Base-by-base conservation (phyloP, 2,329 filamentous ascomycete genomes). In the Escovopsis sp. region DNA sequence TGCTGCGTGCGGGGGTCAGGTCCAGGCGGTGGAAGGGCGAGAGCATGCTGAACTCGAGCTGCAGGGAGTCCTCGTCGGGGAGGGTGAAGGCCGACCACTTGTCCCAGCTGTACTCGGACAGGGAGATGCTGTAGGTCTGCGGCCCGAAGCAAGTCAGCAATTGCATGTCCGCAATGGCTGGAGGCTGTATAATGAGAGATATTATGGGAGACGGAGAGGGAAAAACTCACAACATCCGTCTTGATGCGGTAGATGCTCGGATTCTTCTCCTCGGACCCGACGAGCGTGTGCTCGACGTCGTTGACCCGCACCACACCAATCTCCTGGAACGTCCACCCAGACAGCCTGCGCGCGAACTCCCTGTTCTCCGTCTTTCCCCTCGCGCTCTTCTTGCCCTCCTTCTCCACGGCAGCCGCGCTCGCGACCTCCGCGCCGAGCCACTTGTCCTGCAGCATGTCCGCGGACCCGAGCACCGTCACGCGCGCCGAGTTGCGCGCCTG, bases 21-120 rank as follows among this genome's bases (percentile, higher is more conserved):
- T 76, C 67, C 25, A 96, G 70, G 29, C 90, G 87, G 63, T 94
- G 80, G 74, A 94, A 96, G 38, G 90, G 88, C 2, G 88, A 94
- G 32, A 98, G 79, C 90, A 96, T 98, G 63, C 78, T 87, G 67
- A 96, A 94, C 60, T 98, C 90, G 42, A 98, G 82, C 60, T 98
- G 90, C 25, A 98, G 54, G 19, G 66, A 68, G 54, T 98, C 90
- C 42, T 61, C 66, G 8, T 67, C 52, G 16, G 84, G 76, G 15
- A 81, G 65, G 28, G 64, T 65, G 61, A 86, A 94, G 31, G 87
- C 81, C 5, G 65, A 60, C 65, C 78, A 92, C 52, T 76, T 71
- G 55, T 83, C 74, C 62, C 75, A 76, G 34, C 61, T 60, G 57
- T 85, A 94, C 58, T 94, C 86, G 18, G 87, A 94, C 36, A 98